These are phyloP conservation scores for Dryas octopetala DNA, from an alignment of 306 rosid genomes.

Conservation along the genomic window DNA sequence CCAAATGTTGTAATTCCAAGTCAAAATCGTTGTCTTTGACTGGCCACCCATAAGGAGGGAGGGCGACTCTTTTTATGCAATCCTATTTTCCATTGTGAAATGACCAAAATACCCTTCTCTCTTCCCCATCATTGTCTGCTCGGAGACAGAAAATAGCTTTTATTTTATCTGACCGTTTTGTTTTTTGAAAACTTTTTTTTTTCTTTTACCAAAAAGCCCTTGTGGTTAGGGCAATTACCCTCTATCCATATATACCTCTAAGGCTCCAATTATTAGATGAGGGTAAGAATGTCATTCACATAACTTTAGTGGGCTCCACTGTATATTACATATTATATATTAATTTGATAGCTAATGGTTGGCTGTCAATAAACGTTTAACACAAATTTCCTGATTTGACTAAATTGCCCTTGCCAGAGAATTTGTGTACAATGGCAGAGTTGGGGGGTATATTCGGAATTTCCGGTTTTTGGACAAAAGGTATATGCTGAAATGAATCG, in stretches of 20 bases:
- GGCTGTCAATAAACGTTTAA: not conserved
- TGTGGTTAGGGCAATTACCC: too few relatives aligned
- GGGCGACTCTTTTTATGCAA: conserved; percentile 4
- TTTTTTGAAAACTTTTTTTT: too few relatives aligned
- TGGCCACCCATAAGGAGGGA: not conserved
- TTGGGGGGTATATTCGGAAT: not conserved
- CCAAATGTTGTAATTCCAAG: conserved; percentile 6
- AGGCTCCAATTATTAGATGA: not conserved
- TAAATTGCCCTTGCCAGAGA: not conserved
- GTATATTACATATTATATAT: too few relatives aligned
- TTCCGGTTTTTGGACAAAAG: not conserved
- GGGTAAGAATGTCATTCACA: conserved; percentile 14
- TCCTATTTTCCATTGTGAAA: not conserved
- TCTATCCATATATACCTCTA: not conserved
- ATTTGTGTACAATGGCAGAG: not conserved
- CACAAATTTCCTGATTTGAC: not conserved
- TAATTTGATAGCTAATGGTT: not conserved
- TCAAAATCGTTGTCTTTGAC: conserved; percentile 38
- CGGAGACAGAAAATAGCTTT: not conserved
- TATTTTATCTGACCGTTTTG: not conserved
- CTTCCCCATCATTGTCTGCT: not conserved
- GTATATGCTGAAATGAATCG: not conserved
- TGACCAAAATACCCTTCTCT: not conserved
- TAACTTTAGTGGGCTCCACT: not conserved
- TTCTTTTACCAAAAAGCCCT: too few relatives aligned